Base-by-base conservation (phyloP, 2,329 filamentous ascomycete genomes). In the Neocucurbitaria cava region DNA sequence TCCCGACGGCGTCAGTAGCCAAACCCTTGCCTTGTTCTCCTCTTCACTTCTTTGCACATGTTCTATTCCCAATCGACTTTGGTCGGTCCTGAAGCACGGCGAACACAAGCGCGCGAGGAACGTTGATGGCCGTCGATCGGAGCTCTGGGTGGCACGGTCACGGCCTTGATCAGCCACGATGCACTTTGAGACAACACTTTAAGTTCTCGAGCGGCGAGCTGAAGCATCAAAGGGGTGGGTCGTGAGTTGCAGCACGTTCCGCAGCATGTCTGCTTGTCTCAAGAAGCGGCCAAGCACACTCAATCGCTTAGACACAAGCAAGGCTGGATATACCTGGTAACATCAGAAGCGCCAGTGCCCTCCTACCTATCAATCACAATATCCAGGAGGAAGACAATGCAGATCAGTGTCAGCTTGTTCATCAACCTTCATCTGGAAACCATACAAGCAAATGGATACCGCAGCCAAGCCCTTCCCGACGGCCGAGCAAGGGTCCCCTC, bases 161-260 rank as follows among this genome's bases (percentile, higher is more conserved):
- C 28, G 13, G 28, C 28, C 28, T 11, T 31, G 10, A 15, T 31
- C 11, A 15, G 31, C 31, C 31, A 35, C 31, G 17, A n/a, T 35
- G 31, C 31, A 17, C 31, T 35, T 35, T 35, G 31, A 35, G 30
- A 11, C n/a, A 35, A 17, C 18, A 21, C 11, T 24, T n/a, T 3
- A 23, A 30, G 18, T 24, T 43, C 24, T 43, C n/a, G 23, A 28
- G 46, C 40, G 31, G 17, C 20, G 36, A 47, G 24, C 20, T 44
- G 30, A 17, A 15, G 9, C 18, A 26, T 46, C 48, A 33, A 49
- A 24, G 45, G 13, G 13, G 31, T 54, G 49, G 35, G 40, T 13
- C 31, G 1, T 44, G 24, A 30, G 40, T 53, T 61, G 41, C 23
- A 38, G 38, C 20, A 56, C 46, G 30, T 43, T 56, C 30, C 46